These are phyloP conservation scores for Pneumocystis jirovecii DNA, from an alignment of 1,139 yeast genomes.

Conservation along the genomic window DNA sequence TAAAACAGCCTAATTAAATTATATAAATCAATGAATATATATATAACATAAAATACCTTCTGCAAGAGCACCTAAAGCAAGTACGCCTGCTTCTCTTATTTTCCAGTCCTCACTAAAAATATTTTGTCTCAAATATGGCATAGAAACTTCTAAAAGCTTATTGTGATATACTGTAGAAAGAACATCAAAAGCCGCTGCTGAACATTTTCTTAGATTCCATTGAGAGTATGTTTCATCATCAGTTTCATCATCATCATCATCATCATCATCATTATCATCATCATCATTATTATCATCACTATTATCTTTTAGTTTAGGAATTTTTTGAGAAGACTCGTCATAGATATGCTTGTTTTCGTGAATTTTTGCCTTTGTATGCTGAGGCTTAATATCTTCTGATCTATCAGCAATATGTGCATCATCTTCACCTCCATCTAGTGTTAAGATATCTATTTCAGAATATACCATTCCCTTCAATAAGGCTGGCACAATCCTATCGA, in stretches of 20 bases:
- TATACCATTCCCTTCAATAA: constrained; percentile 74
- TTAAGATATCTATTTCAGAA: constrained; percentile 62
- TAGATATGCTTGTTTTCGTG: constrained; percentile 28
- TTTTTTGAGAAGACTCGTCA: constrained; percentile 16
- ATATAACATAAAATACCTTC: constrained; percentile 31
- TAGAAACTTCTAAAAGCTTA: constrained; percentile 47
- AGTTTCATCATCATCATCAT: constrained; percentile 50
- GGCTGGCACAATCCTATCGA: constrained; percentile 55
- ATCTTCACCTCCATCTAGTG: constrained; percentile 51
- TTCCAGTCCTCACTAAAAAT: constrained; percentile 68
- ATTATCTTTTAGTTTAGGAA: constrained; percentile 18
- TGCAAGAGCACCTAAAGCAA: constrained; percentile 90
- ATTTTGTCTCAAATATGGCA: constrained; percentile 63
- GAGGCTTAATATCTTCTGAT: constrained; percentile 77
- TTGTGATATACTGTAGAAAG: constrained; percentile 56
- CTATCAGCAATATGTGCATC: constrained; percentile 67
- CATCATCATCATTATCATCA: constrained; percentile 36
- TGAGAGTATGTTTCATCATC: constrained; percentile 48
- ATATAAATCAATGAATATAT: neutral
- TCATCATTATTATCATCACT: constrained; percentile 36
- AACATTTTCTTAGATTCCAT: constrained; percentile 86
- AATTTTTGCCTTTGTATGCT: constrained; percentile 49
- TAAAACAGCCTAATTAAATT: constrained; percentile 39
- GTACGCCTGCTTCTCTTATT: constrained; percentile 77
- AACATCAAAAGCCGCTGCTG: constrained; percentile 83